Evolutionary conservation across 2,329 filamentous ascomycete species (phyloP).

Genomic region (Fusarium begoniae): DNA sequence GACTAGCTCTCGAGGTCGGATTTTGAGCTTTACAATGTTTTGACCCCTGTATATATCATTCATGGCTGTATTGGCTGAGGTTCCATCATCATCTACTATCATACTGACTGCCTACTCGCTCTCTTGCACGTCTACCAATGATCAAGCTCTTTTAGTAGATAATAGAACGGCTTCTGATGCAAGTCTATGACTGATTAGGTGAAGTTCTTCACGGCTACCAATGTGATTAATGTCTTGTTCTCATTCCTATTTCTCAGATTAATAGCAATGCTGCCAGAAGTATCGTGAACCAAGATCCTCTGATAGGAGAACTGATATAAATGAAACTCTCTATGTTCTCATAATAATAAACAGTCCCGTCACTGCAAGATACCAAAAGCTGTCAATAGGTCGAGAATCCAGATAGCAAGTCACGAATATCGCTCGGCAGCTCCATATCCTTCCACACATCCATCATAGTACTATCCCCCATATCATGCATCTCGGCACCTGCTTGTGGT

Average conservation of each 20-base stretch:
- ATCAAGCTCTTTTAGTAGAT: background rate
- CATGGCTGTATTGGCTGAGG: background rate
- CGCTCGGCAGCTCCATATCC: background rate
- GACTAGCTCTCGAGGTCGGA: background rate
- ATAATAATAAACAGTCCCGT: too few species aligned
- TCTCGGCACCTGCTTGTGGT: background rate
- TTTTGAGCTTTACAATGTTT: too few species aligned
- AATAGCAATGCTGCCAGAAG: too few species aligned
- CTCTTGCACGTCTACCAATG: background rate
- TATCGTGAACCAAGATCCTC: too few species aligned
- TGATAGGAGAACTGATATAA: too few species aligned
- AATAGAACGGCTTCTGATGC: background rate
- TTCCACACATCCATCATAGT: background rate
- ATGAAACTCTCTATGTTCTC: too few species aligned
- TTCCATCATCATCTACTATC: too few species aligned
- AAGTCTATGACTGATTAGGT: too few species aligned
- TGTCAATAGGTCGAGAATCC: background rate
- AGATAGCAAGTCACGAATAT: background rate
- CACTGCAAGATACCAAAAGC: too few species aligned
- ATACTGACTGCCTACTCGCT: rapidly evolving
- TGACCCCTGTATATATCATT: background rate
- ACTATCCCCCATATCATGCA: background rate
- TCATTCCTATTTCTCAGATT: background rate
- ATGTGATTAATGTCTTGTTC: background rate
- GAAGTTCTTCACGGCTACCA: too few species aligned